These are phyloP conservation scores for Sedum album DNA, from an alignment of 164 flowering plant species.

Conservation along the genomic window DNA sequence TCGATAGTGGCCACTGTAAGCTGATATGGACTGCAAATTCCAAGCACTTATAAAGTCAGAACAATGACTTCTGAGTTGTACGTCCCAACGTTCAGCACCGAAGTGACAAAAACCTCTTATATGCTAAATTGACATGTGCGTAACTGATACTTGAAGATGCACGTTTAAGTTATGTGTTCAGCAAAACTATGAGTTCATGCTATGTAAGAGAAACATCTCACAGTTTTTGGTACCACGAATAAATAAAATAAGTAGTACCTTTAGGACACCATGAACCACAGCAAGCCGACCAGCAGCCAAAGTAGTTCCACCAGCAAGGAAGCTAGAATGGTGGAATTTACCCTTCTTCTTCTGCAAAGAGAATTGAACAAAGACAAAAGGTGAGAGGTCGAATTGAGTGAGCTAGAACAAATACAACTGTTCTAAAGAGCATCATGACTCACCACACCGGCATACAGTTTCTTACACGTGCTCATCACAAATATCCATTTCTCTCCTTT, in stretches of 20 bases:
- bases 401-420: neutral
- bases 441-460: conserved; percentile 75
- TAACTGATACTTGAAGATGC: neutral
- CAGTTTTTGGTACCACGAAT: neutral
- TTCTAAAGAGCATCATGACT: neutral
- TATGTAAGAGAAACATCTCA: neutral
- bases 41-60: conserved; percentile 5
- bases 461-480: conserved; percentile 81
- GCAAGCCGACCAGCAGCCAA: conserved; percentile 78
- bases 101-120: too few relatives aligned
- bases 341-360: conserved; percentile 75
- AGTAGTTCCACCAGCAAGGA: conserved; percentile 87
- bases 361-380: neutral
- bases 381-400: neutral
- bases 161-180: neutral
- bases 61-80: neutral
- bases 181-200: neutral
- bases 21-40: conserved; percentile 59
- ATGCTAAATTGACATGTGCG: neutral
- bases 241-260: conserved; percentile 31
- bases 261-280: conserved; percentile 55
- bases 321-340: conserved; percentile 84
- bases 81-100: neutral
- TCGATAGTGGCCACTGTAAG: conserved; percentile 88
- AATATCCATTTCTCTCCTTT: conserved; percentile 65